Conservation (phyloP, 208 protist genomes). For the Trypanosomatidae sp. region DNA sequence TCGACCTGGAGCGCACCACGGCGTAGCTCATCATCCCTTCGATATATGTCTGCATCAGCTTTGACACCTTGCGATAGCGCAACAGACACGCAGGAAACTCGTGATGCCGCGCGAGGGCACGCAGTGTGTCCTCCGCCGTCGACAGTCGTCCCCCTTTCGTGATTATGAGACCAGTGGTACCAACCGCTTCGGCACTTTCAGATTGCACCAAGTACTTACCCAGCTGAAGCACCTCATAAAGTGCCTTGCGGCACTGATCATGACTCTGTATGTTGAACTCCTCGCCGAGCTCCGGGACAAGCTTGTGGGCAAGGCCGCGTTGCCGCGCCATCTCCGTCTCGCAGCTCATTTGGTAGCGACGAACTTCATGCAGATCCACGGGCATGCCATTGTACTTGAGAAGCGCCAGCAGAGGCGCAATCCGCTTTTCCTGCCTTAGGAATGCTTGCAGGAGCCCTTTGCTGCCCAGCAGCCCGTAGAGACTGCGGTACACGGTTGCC, state of each 20-base stretch:
- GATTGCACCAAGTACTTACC: slow-evolving; percentile 41
- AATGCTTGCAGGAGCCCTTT: slow-evolving; percentile 83
- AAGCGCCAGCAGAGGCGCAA: slow-evolving; percentile 62
- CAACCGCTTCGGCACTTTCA: slow-evolving; percentile 12
- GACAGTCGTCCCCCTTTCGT: slow-evolving; percentile 88
- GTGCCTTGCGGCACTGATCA: slow-evolving; percentile 74
- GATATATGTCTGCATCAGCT: slow-evolving; percentile 89
- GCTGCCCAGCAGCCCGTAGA: slow-evolving; percentile 79
- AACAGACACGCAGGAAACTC: slow-evolving; percentile 72
- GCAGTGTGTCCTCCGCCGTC: slow-evolving; percentile 87
- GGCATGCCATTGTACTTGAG: slow-evolving; percentile 78
- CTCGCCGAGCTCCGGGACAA: slow-evolving; percentile 46
- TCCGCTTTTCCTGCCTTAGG: slow-evolving; percentile 84
- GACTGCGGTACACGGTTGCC: slow-evolving; percentile 68
- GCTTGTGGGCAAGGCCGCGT: slow-evolving; percentile 27
- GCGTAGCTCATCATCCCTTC: slow-evolving; percentile 85
- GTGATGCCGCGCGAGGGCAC: slow-evolving; percentile 68
- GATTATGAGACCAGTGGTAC: slow-evolving; percentile 34
- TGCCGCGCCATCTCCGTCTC: slow-evolving; percentile 46
- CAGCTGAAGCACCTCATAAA: slow-evolving; percentile 89
- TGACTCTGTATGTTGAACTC: slow-evolving; percentile 88
- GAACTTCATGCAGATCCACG: slow-evolving; percentile 65
- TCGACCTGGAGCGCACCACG: slow-evolving; percentile 24
- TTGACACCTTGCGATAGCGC: slow-evolving; percentile 80
- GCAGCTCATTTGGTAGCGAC: slow-evolving; percentile 54